phyloP scores from a whole-genome alignment of 345 rosid species.

The Ailanthus altissimus region DNA sequence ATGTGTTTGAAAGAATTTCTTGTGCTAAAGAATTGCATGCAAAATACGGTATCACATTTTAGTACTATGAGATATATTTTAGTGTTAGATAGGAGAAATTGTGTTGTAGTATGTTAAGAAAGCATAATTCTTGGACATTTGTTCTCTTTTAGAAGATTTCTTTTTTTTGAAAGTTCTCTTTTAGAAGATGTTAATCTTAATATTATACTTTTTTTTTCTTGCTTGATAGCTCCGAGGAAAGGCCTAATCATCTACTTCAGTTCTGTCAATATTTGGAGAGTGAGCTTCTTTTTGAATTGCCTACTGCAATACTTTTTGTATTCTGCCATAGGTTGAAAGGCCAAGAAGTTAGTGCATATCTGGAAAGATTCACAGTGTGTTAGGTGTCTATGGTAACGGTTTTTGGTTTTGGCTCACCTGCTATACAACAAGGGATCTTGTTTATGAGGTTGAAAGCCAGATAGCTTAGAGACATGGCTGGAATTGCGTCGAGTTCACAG shows the following conservation, averaged over 20 bases:
- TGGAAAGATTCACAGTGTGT: constrained; percentile 7
- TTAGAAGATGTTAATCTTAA: constrained; percentile 16
- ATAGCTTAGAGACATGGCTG: constrained; percentile 46
- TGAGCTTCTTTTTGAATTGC: background rate
- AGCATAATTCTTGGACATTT: background rate
- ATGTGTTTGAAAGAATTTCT: constrained; percentile 95
- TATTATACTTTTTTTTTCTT: constrained; percentile 24
- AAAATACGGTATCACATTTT: constrained; percentile 62
- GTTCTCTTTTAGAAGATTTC: constrained; percentile 9
- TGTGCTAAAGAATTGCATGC: constrained; percentile 81
- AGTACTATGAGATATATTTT: constrained; percentile 5
- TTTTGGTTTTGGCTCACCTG: background rate
- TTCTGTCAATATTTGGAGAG: constrained; percentile 16
- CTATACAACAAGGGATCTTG: background rate
- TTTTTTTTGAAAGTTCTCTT: too few relatives aligned
- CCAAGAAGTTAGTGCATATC: constrained; percentile 38
- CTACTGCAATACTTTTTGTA: constrained; percentile 5
- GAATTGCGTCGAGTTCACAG: constrained; percentile 71
- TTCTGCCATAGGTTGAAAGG: constrained; percentile 8
- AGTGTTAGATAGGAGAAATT: background rate
- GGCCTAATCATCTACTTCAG: constrained; percentile 27
- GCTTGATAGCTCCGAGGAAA: constrained; percentile 56
- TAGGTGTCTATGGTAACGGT: background rate
- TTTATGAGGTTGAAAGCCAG: constrained; percentile 17
- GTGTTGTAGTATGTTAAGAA: constrained; percentile 2